These are phyloP conservation scores for Zea mays DNA, from an alignment of 176 grass and related monocot species.

Conservation along the genomic window DNA sequence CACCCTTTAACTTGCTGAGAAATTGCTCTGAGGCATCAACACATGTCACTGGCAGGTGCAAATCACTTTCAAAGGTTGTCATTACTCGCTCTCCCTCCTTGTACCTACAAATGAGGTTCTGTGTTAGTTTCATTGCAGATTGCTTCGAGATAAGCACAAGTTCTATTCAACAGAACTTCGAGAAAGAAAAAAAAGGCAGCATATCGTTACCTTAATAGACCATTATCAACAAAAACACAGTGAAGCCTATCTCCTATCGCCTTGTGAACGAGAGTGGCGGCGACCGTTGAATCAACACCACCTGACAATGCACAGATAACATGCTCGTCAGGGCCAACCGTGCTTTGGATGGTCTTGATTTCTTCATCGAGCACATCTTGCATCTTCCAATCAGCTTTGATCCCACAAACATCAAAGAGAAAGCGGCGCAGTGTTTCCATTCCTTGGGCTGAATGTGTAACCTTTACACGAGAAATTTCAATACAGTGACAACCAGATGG, in stretches of 20 bases:
- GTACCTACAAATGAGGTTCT: conserved; percentile 45
- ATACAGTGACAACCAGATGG: neutral
- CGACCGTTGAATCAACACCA: conserved; percentile 87
- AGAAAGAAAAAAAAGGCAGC: neutral
- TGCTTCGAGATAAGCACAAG: neutral
- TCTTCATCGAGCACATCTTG: conserved; percentile 91
- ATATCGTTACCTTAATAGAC: conserved; percentile 57
- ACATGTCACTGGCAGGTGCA: conserved; percentile 82
- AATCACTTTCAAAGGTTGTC: conserved; percentile 75
- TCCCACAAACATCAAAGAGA: conserved; percentile 76
- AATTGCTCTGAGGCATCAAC: conserved; percentile 80
- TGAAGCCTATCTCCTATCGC: conserved; percentile 83
- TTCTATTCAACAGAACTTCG: neutral
- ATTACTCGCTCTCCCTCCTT: conserved; percentile 79
- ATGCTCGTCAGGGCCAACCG: conserved; percentile 66
- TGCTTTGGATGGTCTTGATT: conserved; percentile 66
- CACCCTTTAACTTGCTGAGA: conserved; percentile 70
- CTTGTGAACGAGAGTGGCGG: conserved; percentile 77
- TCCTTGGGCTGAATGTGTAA: conserved; percentile 87
- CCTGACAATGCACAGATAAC: conserved; percentile 89
- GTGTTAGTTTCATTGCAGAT: neutral
- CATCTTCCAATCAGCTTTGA: conserved; percentile 83
- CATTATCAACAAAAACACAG: conserved; percentile 90
- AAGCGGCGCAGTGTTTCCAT: conserved; percentile 78
- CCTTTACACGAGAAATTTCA: conserved; percentile 43